A percentile compares a stretch with the other conserved stretches of the same genome.
These are phyloP conservation scores for Chondrostereum purpureum DNA, from an alignment of 1,284 basidiomycete species.

Conservation along the genomic window DNA sequence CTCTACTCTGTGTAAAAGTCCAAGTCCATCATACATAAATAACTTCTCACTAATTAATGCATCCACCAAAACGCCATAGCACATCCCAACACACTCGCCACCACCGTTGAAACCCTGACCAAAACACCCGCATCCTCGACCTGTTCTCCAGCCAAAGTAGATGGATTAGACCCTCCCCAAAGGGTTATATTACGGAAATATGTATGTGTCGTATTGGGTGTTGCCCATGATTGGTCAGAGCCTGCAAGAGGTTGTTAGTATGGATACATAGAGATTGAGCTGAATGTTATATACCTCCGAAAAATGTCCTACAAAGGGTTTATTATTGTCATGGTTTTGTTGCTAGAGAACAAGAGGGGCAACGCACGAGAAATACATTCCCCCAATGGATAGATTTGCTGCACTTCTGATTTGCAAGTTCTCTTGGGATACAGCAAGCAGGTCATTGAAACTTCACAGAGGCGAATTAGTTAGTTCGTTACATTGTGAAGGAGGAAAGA, in stretches of 20 bases:
- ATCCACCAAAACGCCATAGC: too few species aligned
- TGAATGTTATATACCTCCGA: slow-evolving; percentile 42
- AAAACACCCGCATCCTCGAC: too few species aligned
- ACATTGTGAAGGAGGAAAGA: slow-evolving; percentile 1
- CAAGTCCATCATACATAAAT: too few species aligned
- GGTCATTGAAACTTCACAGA: slow-evolving; percentile 45
- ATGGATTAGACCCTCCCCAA: slow-evolving; percentile 41
- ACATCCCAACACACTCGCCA: too few species aligned
- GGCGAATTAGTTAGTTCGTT: slow-evolving; percentile 4
- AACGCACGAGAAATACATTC: slow-evolving; percentile 61
- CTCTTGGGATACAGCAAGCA: slow-evolving; percentile 41
- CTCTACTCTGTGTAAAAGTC: too few species aligned
- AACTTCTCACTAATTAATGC: too few species aligned
- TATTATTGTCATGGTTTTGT: neutral
- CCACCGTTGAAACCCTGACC: too few species aligned
- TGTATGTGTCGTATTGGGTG: slow-evolving; percentile 51
- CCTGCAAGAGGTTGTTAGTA: slow-evolving; percentile 27
- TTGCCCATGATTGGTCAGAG: slow-evolving; percentile 58
- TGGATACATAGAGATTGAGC: slow-evolving; percentile 4
- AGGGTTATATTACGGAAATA: slow-evolving; percentile 66
- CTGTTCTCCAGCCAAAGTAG: slow-evolving; percentile 35
- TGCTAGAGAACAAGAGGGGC: neutral
- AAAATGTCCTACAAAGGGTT: slow-evolving; percentile 50
- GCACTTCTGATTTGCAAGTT: slow-evolving; percentile 47
- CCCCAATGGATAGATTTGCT: slow-evolving; percentile 41